A percentile compares a stretch with the other conserved stretches of the same genome.
phyloP scores from a whole-genome alignment of 106 monocot genomes.

The Dendrobium officinale region DNA sequence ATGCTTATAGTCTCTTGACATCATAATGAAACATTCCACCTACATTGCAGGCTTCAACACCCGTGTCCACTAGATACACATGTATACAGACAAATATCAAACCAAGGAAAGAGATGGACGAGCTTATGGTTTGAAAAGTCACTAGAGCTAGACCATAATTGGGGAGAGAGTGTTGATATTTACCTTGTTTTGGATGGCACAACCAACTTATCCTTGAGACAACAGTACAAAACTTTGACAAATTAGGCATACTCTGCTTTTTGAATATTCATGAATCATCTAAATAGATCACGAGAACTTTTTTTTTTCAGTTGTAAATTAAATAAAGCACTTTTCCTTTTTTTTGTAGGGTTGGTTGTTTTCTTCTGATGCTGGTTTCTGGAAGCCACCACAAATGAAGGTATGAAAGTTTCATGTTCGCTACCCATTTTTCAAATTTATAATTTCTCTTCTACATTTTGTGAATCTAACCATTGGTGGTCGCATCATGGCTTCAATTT shows the following conservation, averaged over 20 bases:
- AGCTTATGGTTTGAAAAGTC: too few relatives aligned
- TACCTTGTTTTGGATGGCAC: neutral
- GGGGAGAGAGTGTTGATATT: neutral
- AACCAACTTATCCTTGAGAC: neutral
- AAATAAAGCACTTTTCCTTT: neutral
- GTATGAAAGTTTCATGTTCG: slow-evolving; percentile 24
- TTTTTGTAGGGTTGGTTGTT: slow-evolving; percentile 87
- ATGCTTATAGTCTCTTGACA: too few relatives aligned
- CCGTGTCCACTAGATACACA: too few relatives aligned
- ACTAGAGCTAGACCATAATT: too few relatives aligned
- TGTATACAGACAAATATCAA: too few relatives aligned
- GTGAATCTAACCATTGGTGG: neutral
- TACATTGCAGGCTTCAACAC: too few relatives aligned
- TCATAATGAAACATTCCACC: too few relatives aligned
- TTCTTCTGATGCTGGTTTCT: slow-evolving; percentile 80
- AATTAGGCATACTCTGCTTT: neutral
- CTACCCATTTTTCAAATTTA: neutral
- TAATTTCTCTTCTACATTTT: neutral
- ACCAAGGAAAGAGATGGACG: too few relatives aligned
- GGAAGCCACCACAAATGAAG: slow-evolving; percentile 91
- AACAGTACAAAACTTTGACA: neutral
- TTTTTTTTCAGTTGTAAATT: neutral
- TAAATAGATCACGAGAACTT: neutral
- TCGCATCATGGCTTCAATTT: neutral
- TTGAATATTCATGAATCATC: neutral